Conservation (phyloP, 2,329 filamentous ascomycete species). For the Lachnellula arida region DNA sequence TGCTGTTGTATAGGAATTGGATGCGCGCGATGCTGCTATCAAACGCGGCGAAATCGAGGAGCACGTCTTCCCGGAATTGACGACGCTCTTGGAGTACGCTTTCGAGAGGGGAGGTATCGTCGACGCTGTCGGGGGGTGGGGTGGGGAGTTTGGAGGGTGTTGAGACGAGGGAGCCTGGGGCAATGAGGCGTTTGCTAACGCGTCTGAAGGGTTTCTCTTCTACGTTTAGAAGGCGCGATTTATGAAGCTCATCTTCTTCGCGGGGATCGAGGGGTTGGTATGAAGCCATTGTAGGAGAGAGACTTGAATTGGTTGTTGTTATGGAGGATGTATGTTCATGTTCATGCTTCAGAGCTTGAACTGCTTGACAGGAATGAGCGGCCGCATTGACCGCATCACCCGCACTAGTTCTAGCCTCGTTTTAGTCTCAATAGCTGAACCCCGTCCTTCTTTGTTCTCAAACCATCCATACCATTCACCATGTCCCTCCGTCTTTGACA, state of each 20-base stretch:
- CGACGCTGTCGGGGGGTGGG: conserved; percentile 57
- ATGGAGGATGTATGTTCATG: not conserved
- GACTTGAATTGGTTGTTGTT: not conserved
- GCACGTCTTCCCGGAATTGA: conserved; percentile 77
- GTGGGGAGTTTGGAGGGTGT: conserved; percentile 54
- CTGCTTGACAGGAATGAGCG: not conserved
- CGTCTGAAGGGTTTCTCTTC: conserved; percentile 92
- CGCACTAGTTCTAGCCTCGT: not conserved
- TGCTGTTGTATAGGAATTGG: conserved; percentile 80
- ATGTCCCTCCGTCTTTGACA: not conserved
- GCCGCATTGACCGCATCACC: not conserved
- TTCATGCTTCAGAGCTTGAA: not conserved
- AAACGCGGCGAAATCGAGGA: conserved; percentile 83
- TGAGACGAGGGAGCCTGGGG: conserved; percentile 60
- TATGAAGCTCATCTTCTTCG: conserved; percentile 82
- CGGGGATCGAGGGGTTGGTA: conserved; percentile 69
- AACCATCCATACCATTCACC: not conserved
- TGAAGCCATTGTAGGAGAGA: conserved; percentile 40
- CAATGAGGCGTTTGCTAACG: conserved; percentile 74
- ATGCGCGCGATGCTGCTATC: conserved; percentile 82
- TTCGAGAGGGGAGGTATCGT: conserved; percentile 40
- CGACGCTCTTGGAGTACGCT: conserved; percentile 50
- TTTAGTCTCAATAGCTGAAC: not conserved
- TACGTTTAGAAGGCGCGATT: conserved; percentile 77
- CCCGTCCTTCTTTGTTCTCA: not conserved